Base-by-base conservation (phyloP, 306 rosid genomes). In the Senna tora region DNA sequence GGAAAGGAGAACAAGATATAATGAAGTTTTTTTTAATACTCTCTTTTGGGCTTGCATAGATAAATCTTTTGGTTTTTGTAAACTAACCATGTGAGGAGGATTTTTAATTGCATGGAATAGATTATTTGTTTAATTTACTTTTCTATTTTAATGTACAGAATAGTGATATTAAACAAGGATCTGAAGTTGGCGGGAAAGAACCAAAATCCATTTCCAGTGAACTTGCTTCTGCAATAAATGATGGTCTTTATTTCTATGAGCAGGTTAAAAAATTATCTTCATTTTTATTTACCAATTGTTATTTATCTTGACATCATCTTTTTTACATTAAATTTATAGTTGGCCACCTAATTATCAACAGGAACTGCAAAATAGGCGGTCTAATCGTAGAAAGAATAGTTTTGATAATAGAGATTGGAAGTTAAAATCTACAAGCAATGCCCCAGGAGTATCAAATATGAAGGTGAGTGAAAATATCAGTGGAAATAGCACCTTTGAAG, bases 181-280 rank as follows among this genome's bases (percentile, higher is more conserved):
- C 73, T 38, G 42, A 81, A 63, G 71, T 21, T 74, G 74, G 84
- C 66, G 88, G 51, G 62, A 71, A 80, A 76, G 96, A 82, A 77
- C 82, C 98, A 78, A 76, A 77, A 78, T 76, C 90, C 84, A 84
- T 94, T 71, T 86, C 99, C 77, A 86, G 77, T 19, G 97, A 94
- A 83, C 95, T 83, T 32, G 99, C 97, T 71, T 91, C 96, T 63
- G 61, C 92, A 19, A 94, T 94, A 86, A 88, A 91, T 38, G 99
- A 94, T 13, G 99, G 97, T 30, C 96, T 94, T 67, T 87, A 82
- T 85, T 94, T 89, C 77, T 89, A 85, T 47, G 97, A 94, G 86
- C 96, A 94, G 94, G 99, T 94, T 84, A 67, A 72, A 71, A 43
- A 74, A 58, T 51, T n/a, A 9, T 15, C 63, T 69, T 72, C 76